Evolutionary conservation across 1,284 basidiomycete species (phyloP).

Genomic region (Ganoderma boninense): DNA sequence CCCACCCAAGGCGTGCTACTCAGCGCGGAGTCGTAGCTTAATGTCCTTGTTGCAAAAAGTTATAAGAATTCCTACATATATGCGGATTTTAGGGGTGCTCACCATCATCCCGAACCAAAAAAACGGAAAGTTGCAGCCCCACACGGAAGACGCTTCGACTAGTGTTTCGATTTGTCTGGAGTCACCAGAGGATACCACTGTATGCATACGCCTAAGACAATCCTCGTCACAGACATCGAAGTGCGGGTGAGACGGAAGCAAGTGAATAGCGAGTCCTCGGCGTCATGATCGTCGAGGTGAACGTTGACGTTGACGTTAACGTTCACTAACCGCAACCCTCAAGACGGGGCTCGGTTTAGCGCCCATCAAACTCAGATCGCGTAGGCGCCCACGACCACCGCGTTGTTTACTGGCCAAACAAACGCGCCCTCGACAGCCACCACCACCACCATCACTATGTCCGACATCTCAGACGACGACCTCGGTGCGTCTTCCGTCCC

Average conservation of each 20-base stretch:
- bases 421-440: slow-evolving; percentile 24
- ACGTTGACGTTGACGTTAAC: background rate
- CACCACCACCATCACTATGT: slow-evolving; percentile 28
- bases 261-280: background rate
- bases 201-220: background rate
- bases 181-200: background rate
- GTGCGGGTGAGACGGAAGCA: background rate
- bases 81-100: background rate
- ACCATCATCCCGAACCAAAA: background rate
- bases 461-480: slow-evolving; percentile 35
- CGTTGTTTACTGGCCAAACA: slow-evolving; percentile 30
- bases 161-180: too few species aligned
- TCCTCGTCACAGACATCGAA: background rate
- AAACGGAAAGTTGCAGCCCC: too few species aligned
- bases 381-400: slow-evolving; percentile 22
- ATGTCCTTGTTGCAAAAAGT: background rate
- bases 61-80: background rate
- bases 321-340: too few species aligned
- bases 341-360: background rate
- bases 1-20: background rate
- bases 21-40: too few species aligned
- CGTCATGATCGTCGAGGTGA: background rate
- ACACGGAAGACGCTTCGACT: too few species aligned
- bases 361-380: slow-evolving; percentile 8
- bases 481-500: slow-evolving; percentile 29